These are phyloP conservation scores for Phytophthora crassamura DNA, from an alignment of 352 stramenopile species.

Conservation along the genomic window DNA sequence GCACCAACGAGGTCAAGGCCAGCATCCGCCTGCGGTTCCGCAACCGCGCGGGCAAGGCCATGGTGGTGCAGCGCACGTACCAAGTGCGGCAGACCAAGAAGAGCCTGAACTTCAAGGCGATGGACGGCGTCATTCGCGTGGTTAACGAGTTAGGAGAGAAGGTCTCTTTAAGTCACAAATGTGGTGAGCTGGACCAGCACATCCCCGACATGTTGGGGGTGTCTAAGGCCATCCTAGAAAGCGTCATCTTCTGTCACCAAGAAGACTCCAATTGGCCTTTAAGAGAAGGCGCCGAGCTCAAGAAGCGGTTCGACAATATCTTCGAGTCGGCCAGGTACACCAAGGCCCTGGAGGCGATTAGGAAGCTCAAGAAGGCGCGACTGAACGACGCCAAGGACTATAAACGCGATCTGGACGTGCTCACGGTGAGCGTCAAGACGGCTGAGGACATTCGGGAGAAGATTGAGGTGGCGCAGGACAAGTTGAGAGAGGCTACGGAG, in stretches of 20 bases:
- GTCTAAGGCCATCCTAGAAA: conserved; percentile 98
- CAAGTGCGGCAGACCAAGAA: conserved; percentile 95
- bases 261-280: conserved; percentile 98
- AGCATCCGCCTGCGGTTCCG: conserved; percentile 93
- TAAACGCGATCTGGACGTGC: conserved; percentile 92
- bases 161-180: conserved; percentile 95
- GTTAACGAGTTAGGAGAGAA: conserved; percentile 92
- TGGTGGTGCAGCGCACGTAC: conserved; percentile 95
- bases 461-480: conserved; percentile 54
- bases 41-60: conserved; percentile 86
- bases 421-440: conserved; percentile 87
- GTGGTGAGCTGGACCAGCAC: conserved; percentile 93
- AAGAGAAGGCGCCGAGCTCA: conserved; percentile 95
- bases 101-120: conserved; percentile 93
- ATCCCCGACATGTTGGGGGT: conserved; percentile 96
- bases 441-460: conserved; percentile 61
- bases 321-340: conserved; percentile 99
- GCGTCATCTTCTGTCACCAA: conserved; percentile 99
- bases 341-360: conserved; percentile 97
- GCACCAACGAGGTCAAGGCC: conserved; percentile 93
- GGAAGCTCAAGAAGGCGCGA: conserved; percentile 93
- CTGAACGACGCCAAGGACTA: conserved; percentile 90
- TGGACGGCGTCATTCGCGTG: conserved; percentile 95
- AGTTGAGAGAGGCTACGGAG: conserved; percentile 47
- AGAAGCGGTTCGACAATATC: conserved; percentile 99